Evolutionary conservation across 1,139 yeast species (phyloP), one percentile per base, ranked within the genome.

Genomic region (Geotrichum europaeum): DNA sequence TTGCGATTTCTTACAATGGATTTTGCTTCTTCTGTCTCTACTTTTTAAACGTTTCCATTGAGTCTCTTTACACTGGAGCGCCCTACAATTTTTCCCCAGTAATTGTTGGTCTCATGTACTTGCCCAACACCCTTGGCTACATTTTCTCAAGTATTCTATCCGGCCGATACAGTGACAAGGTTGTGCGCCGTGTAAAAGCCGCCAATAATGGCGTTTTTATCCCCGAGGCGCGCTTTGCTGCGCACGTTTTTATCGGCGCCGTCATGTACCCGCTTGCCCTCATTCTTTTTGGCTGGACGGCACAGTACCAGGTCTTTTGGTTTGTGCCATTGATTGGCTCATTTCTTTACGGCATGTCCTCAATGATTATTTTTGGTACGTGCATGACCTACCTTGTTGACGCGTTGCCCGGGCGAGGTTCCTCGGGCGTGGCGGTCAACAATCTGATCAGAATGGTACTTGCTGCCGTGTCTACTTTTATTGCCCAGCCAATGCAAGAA

Each of bases 361-460:
- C 90, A 28, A 88, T 89, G 96, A 82, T 89, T 73, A 84, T 88
- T 7, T 88, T 89, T 65, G 95, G 96, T 1, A 84, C 89, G 9
- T 86, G 91, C 0, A 83, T 87, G 4, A 89, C 96, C 0, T 90
- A 89, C 70, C 75, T 90, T 62, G 92, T 90, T 1, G 96, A 90
- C 71, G 84, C 91, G 0, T 78, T 90, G 57, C 96, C 96, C 0
- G 96, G 96, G 0, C 81, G 86, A 67, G 96, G 96, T 49, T 92
- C 96, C 4, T 87, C 96, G 0, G 96, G 96, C 0, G 89, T 89
- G 52, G 96, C 96, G 0, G 73, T 90, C 61, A 89, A 88, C 69
- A 90, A 89, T 69, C 79, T 90, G 63, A 77, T 86, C 49, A 79
- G 96, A 68, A 88, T 85, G 78, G 76, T 84, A 0, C 76, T 88